Evolutionary conservation across 805 yeast genomes (phyloP).

Genomic region (Metschnikowia rubicola): DNA sequence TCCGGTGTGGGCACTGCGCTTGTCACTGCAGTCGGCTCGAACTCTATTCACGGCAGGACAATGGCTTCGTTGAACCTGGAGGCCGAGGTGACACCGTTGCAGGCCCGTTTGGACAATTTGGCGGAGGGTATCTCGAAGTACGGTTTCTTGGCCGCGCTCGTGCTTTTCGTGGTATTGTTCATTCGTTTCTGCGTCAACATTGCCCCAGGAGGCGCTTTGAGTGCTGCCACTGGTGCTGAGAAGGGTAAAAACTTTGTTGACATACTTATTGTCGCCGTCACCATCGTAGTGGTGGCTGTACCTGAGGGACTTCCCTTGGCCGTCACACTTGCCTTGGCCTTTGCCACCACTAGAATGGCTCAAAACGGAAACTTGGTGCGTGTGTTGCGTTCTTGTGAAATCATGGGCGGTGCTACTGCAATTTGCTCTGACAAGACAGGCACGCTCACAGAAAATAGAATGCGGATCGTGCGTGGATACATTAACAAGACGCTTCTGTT

Average conservation of each 20-base stretch:
- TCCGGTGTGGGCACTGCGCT: slow-evolving; percentile 84
- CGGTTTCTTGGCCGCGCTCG: slow-evolving; percentile 79
- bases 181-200: slow-evolving; percentile 67
- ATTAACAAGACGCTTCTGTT: slow-evolving; percentile 24
- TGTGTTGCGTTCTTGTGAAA: slow-evolving; percentile 89
- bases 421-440: slow-evolving; percentile 98
- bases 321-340: slow-evolving; percentile 92
- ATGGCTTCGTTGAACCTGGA: slow-evolving; percentile 77
- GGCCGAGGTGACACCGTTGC: slow-evolving; percentile 84
- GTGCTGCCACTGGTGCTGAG: slow-evolving; percentile 52
- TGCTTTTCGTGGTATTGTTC: slow-evolving; percentile 78
- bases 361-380: slow-evolving; percentile 95
- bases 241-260: slow-evolving; percentile 84
- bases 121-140: slow-evolving; percentile 95
- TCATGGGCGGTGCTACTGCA: slow-evolving; percentile 98
- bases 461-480: slow-evolving; percentile 83
- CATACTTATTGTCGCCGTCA: slow-evolving; percentile 85
- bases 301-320: slow-evolving; percentile 99
- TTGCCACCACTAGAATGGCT: slow-evolving; percentile 98
- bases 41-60: slow-evolving; percentile 90
- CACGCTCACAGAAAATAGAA: slow-evolving; percentile 87
- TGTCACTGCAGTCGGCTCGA: slow-evolving; percentile 85
- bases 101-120: slow-evolving; percentile 69
- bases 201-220: slow-evolving; percentile 47
- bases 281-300: slow-evolving; percentile 96